Base-by-base conservation (phyloP, 352 stramenopile genomes). In the Blastocystis sp. region DNA sequence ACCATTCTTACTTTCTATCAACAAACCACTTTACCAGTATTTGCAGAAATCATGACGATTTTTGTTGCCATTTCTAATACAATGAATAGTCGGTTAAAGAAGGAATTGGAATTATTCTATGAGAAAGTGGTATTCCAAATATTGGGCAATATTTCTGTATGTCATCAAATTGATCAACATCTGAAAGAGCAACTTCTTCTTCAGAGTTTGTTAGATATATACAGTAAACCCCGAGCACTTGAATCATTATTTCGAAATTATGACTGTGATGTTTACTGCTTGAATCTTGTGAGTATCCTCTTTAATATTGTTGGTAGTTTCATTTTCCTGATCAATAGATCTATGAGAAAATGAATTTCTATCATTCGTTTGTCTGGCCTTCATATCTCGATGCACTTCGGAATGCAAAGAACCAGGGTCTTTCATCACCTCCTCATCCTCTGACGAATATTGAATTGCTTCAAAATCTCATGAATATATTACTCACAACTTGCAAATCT, bases 101-200 rank as follows among this genome's bases (percentile, higher is more conserved):
- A 83, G 71, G 71, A 83, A 54, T 16, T 83, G 71, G 71, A 83
- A 56, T 56, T 83, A 5, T 65, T 83, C 19, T 83, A 65, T 42
- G 71, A 83, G 35, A 83, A 83, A 56, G 71, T 83, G 46, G 71
- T 83, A 21, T 83, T 83, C 54, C 54, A 63, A 9, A 37, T 83
- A 37, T 37, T 83, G 27, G 71, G 71, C 5, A 83, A 29, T 65
- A 83, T 83, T 59, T 65, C 46, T 9, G 51, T 66, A 3, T 66
- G 58, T 27, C 16, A 46, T 1, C 27, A 42, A 19, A 9, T 83
- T 14, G 71, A 83, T 46, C 71, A 54, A 4, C 58, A 65, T 43
- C n/a, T 83, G 27, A 83, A 65, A 35, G 71, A 83, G 39, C 71
- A 56, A n/a, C 16, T 42, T 1, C 35, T 83, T 52, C 49, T 83